Evolutionary conservation across 805 yeast species (phyloP).

Genomic region (Blastobotrys americana): DNA sequence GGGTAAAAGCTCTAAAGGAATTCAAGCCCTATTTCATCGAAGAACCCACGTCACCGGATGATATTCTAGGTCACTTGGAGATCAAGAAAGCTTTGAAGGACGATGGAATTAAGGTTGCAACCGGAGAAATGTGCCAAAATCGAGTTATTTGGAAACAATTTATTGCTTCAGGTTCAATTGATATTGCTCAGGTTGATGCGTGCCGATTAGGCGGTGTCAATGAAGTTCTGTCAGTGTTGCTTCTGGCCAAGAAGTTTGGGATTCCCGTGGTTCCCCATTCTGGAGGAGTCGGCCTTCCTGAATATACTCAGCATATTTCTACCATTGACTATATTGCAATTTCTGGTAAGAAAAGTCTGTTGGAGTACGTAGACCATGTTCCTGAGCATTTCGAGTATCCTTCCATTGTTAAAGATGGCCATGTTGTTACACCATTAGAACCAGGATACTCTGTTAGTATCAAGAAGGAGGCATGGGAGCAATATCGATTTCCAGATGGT

Average conservation of each 20-base stretch:
- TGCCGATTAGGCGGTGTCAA: conserved; percentile 34
- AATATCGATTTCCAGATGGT: conserved; percentile 29
- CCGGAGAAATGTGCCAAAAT: conserved; percentile 34
- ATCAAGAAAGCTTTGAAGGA: conserved; percentile 27
- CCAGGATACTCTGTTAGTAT: conserved; percentile 32
- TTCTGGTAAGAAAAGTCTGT: conserved; percentile 27
- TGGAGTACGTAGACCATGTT: conserved; percentile 31
- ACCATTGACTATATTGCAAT: conserved; percentile 30
- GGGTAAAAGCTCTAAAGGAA: conserved; percentile 26
- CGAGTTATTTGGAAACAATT: conserved; percentile 31
- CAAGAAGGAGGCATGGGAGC: conserved; percentile 23
- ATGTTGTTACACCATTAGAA: conserved; percentile 27
- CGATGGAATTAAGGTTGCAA: conserved; percentile 31
- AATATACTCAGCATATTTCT: conserved; percentile 32
- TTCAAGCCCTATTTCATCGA: conserved; percentile 33
- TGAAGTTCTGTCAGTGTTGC: conserved; percentile 30
- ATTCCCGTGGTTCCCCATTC: conserved; percentile 34
- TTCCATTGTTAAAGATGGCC: conserved; percentile 27
- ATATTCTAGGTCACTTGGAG: conserved; percentile 29
- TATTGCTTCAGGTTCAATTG: conserved; percentile 28
- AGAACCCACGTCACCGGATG: conserved; percentile 34
- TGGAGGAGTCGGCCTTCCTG: conserved; percentile 34
- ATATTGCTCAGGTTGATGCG: conserved; percentile 30
- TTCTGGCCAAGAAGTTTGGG: conserved; percentile 31
- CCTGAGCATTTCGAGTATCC: conserved; percentile 30